A percentile compares a stretch with the other conserved stretches of the same genome.
Evolutionary conservation across 2,329 filamentous ascomycete genomes (phyloP).

Genomic region (Neocucurbitaria cava): DNA sequence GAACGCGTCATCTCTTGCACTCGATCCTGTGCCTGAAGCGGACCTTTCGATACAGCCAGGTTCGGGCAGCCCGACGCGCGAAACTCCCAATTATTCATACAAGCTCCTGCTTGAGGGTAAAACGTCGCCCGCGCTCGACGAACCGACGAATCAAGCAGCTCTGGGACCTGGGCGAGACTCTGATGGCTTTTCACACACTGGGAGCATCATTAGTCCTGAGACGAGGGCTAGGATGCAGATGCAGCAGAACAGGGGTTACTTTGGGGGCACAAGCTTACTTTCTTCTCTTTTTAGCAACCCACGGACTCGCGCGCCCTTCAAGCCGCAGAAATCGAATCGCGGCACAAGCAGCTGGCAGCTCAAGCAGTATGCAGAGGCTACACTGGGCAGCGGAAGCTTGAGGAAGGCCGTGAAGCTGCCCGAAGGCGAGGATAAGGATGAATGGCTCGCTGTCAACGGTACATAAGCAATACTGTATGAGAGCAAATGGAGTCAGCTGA

Average conservation of each 20-base stretch:
- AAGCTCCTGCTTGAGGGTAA: constrained; percentile 26
- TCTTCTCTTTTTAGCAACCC: constrained; percentile 70
- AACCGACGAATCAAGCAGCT: constrained; percentile 9
- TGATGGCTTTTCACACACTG: constrained; percentile 9
- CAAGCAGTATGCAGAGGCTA: constrained; percentile 97
- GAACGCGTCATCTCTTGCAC: not conserved
- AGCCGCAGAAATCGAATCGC: constrained; percentile 82
- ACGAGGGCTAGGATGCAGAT: constrained; percentile 9
- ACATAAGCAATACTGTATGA: constrained; percentile 44
- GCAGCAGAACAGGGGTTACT: constrained; percentile 21
- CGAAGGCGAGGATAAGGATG: constrained; percentile 95
- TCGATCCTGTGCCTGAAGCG: constrained; percentile 3
- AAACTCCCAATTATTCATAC: constrained; percentile 46
- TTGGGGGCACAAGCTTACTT: constrained; percentile 42
- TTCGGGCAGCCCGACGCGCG: constrained; percentile 28
- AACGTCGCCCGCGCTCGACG: constrained; percentile 8
- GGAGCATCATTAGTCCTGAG: constrained; percentile 14
- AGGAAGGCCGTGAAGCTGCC: constrained; percentile 96
- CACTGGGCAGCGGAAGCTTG: constrained; percentile 90
- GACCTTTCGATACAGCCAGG: constrained; percentile 4
- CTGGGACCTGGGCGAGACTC: constrained; percentile 17
- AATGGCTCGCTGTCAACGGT: constrained; percentile 99
- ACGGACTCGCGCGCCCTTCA: constrained; percentile 88
- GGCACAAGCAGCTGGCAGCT: constrained; percentile 92
- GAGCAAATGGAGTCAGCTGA: constrained; percentile 14